Base-by-base conservation (phyloP, 108 stramenopile genomes). In the Mediolabrus comicus region DNA sequence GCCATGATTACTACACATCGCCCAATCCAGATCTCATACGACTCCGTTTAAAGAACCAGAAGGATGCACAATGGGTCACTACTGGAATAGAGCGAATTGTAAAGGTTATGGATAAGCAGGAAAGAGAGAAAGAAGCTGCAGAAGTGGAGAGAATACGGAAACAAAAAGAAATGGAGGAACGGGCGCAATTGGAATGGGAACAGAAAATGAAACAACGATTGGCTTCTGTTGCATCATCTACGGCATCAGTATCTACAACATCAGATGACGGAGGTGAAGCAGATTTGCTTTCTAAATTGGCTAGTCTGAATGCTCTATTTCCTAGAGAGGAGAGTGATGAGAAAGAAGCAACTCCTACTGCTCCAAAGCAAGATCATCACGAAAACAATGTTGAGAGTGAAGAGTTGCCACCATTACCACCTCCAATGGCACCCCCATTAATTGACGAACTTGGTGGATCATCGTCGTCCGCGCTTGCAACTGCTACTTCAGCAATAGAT, bases 71-170 rank as follows among this genome's bases (percentile, higher is more conserved):
- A 3, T 77, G 75, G 61, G 91, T 95, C 4, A 67, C 89, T 6
- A 71, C 53, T 1, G 76, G 88, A 58, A 62, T 95, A 16, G 87
- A 92, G 61, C 61, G 78, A 39, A 88, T 95, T 28, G 87, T 83
- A 1, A 75, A 82, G 13, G 67, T 73, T 71, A 95, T 95, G 91
- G 91, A 95, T 53, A 69, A 61, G 29, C 80, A 92, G 59, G 94
- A 95, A 63, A 31, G 65, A 28, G 65, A 81, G 56, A 81, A 62
- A 25, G 64, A 65, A 54, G 32, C 35, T 11, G 59, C 27, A 32
- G 54, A 72, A 55, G 13, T 68, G 64, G 71, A 83, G 36, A 73
- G 65, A 32, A 32, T 29, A 34, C 16, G 53, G 35, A 64, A 66
- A 74, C 72, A 74, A 39, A 58, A 81, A 52, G 86, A 74, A 28